These are phyloP conservation scores for Schwanniomyces etchellsii DNA, from an alignment of 1,139 yeast species.

Conservation along the genomic window DNA sequence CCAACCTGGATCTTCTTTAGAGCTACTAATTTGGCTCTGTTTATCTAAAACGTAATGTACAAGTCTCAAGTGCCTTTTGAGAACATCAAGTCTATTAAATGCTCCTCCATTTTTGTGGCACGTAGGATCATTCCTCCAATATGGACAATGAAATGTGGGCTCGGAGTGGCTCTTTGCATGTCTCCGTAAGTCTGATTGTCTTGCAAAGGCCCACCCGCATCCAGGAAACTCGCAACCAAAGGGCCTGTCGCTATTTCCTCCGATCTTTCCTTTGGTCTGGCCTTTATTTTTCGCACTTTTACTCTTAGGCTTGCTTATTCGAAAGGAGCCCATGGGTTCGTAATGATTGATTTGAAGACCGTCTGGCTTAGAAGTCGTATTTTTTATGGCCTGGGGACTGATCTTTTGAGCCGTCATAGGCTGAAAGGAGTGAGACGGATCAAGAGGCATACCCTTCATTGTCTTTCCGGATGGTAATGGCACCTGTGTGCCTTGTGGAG, in stretches of 20 bases:
- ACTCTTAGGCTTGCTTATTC: conserved; percentile 9
- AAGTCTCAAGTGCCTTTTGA: conserved; percentile 61
- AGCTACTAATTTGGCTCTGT: conserved; percentile 16
- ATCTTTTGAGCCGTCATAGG: conserved; percentile 1
- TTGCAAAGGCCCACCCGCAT: conserved; percentile 64
- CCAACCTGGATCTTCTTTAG: conserved; percentile 53
- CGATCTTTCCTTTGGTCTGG: conserved; percentile 5
- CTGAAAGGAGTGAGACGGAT: conserved; percentile 4
- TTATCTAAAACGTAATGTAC: conserved; percentile 59
- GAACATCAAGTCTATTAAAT: conserved; percentile 63
- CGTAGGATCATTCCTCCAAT: conserved; percentile 58
- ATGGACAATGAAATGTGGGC: conserved; percentile 68
- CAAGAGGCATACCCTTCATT: background rate
- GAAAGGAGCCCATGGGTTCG: conserved; percentile 5
- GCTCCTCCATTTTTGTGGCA: conserved; percentile 73
- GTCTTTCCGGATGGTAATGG: background rate
- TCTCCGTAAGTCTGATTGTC: conserved; percentile 62
- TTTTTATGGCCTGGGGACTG: background rate
- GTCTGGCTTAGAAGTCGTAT: background rate
- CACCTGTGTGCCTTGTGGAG: background rate
- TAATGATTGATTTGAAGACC: conserved; percentile 2
- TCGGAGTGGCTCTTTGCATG: conserved; percentile 59
- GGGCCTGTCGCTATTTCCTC: conserved; percentile 25
- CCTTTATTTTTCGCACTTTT: conserved; percentile 4
- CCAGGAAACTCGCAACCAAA: conserved; percentile 48